Conservation (phyloP, 139 green algal genomes). For the Chlorella sorokiniana region DNA sequence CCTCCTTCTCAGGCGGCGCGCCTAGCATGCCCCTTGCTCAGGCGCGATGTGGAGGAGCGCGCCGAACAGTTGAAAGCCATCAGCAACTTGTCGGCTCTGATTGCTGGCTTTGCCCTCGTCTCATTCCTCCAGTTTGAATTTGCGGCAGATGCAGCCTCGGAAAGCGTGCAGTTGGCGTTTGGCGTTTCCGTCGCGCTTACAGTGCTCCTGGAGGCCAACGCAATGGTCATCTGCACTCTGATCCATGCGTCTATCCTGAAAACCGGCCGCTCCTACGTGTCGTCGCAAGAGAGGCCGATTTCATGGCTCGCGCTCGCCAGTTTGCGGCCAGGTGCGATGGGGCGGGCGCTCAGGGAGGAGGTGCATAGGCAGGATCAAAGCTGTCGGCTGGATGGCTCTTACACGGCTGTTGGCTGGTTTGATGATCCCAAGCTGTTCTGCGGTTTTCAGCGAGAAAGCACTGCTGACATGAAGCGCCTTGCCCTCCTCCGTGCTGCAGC, state of each 20-base stretch:
- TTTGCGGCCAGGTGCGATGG: not conserved
- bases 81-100: slow-evolving; percentile 12
- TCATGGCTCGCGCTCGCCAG: slow-evolving; percentile 17
- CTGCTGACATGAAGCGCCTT: not conserved
- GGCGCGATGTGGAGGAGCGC: slow-evolving; percentile 24
- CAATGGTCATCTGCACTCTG: slow-evolving; percentile 19
- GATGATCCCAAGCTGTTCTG: too few species aligned
- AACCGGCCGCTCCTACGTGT: slow-evolving; percentile 16
- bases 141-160: not conserved
- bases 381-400: not conserved
- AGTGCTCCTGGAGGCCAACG: slow-evolving; percentile 12
- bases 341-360: not conserved
- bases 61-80: slow-evolving; percentile 27
- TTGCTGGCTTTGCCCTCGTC: slow-evolving; percentile 13
- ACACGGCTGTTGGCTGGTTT: too few species aligned
- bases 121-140: slow-evolving; percentile 26
- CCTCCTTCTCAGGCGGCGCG: not conserved
- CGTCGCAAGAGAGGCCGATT: slow-evolving; percentile 21
- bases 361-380: not conserved
- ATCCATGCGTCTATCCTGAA: slow-evolving; percentile 22
- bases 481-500: not conserved
- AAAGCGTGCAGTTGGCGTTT: slow-evolving; percentile 28
- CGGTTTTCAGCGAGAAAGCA: not conserved
- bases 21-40: not conserved
- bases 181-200: slow-evolving; percentile 14